These are phyloP conservation scores for Boletus rufocinnamomeus DNA, from an alignment of 768 basidiomycete species.

Conservation along the genomic window DNA sequence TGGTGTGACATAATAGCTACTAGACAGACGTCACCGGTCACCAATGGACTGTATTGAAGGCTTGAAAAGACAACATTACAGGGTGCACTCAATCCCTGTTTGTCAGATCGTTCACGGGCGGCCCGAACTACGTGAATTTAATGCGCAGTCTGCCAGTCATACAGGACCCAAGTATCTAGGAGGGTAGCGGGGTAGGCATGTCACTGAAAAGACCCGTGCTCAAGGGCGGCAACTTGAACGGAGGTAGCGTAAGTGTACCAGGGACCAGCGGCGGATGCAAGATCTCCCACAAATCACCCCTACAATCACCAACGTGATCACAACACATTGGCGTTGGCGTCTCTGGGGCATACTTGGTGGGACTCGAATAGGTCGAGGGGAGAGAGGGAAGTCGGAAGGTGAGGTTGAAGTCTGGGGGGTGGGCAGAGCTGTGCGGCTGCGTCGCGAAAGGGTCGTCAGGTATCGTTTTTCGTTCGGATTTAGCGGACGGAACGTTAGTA, in stretches of 20 bases:
- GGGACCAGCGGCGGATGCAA: slow-evolving; percentile 28
- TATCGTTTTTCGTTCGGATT: neutral
- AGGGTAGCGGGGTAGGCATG: neutral
- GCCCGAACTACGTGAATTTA: neutral
- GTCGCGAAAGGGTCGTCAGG: slow-evolving; percentile 23
- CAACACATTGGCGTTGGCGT: slow-evolving; percentile 32
- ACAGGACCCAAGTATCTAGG: neutral
- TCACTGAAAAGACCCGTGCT: slow-evolving; percentile 15
- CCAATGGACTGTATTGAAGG: too few species aligned
- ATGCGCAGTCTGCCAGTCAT: neutral
- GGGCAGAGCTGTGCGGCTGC: neutral
- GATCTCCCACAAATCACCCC: slow-evolving; percentile 28
- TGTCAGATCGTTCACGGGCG: neutral
- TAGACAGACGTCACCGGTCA: too few species aligned
- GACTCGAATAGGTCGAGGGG: neutral
- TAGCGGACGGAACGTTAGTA: slow-evolving; percentile 4
- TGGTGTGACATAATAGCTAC: too few species aligned
- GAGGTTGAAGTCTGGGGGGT: neutral
- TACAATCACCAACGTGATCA: slow-evolving; percentile 26
- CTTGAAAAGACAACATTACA: neutral
- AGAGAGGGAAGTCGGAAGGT: slow-evolving; percentile 21
- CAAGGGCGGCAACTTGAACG: slow-evolving; percentile 27
- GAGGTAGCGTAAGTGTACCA: slow-evolving; percentile 22
- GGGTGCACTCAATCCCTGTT: neutral
- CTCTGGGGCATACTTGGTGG: slow-evolving; percentile 14